phyloP scores from a whole-genome alignment of 2,329 filamentous ascomycete genomes.

The Alternaria metachromatica region DNA sequence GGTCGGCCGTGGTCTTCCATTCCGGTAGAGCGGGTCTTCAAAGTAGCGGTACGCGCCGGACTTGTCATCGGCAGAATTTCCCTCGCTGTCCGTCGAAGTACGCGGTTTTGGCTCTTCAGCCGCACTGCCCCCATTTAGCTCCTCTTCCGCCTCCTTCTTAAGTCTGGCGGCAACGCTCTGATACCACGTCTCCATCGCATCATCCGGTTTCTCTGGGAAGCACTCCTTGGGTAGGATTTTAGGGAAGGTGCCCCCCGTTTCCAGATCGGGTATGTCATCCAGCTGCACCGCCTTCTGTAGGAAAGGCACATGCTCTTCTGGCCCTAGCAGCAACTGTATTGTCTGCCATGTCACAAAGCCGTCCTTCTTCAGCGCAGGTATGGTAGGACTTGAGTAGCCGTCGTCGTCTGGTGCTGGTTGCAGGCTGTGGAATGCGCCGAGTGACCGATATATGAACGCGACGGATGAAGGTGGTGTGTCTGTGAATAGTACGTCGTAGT shows the following conservation, averaged over 20 bases:
- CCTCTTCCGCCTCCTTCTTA: slow-evolving; percentile 64
- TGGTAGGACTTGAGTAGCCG: slow-evolving; percentile 75
- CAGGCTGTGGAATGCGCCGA: slow-evolving; percentile 88
- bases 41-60: slow-evolving; percentile 57
- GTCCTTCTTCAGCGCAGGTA: slow-evolving; percentile 81
- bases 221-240: slow-evolving; percentile 69
- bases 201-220: slow-evolving; percentile 76
- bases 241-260: slow-evolving; percentile 64
- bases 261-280: slow-evolving; percentile 77
- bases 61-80: slow-evolving; percentile 51
- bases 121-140: slow-evolving; percentile 29
- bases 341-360: slow-evolving; percentile 96
- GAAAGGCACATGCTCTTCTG: slow-evolving; percentile 85
- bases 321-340: slow-evolving; percentile 84
- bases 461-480: slow-evolving; percentile 75
- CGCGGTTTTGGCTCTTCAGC: slow-evolving; percentile 36
- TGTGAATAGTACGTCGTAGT: slow-evolving; percentile 72
- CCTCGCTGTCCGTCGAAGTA: slow-evolving; percentile 46
- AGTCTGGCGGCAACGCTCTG: slow-evolving; percentile 75
- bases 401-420: slow-evolving; percentile 70
- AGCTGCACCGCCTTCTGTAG: slow-evolving; percentile 79
- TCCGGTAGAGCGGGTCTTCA: slow-evolving; percentile 57
- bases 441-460: slow-evolving; percentile 89
- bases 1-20: slow-evolving; percentile 51
- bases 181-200: slow-evolving; percentile 87